phyloP scores from a whole-genome alignment of 1,284 basidiomycete genomes.

The Psilocybe mexicana region DNA sequence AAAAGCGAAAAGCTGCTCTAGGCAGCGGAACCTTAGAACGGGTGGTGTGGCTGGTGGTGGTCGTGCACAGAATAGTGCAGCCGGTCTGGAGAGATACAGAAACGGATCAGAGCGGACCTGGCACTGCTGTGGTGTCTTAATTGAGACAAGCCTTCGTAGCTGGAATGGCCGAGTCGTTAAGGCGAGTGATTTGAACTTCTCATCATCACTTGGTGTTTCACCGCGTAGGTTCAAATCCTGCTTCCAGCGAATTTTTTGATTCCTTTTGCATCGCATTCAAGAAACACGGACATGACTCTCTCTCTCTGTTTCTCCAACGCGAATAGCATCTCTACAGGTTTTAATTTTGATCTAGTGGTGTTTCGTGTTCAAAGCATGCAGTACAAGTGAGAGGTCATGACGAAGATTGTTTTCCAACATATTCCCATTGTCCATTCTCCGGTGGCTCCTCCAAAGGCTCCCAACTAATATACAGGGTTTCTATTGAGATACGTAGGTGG shows the following conservation, averaged over 20 bases:
- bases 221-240: slow-evolving; percentile 63
- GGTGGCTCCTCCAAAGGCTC: slow-evolving; percentile 84
- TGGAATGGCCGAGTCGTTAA: slow-evolving; percentile 85
- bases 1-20: slow-evolving; percentile 17
- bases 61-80: slow-evolving; percentile 1
- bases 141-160: slow-evolving; percentile 29
- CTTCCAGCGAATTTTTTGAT: slow-evolving; percentile 4
- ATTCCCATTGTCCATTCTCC: slow-evolving; percentile 85
- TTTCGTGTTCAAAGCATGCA: slow-evolving; percentile 2
- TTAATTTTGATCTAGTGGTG: background rate
- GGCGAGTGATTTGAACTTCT: slow-evolving; percentile 58
- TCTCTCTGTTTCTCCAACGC: no score
- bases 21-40: slow-evolving; percentile 18
- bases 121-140: background rate
- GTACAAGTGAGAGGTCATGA: slow-evolving; percentile 23
- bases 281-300: background rate
- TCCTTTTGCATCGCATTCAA: background rate
- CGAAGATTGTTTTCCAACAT: slow-evolving; percentile 51
- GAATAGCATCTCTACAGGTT: no score
- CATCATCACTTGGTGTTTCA: slow-evolving; percentile 71
- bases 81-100: background rate
- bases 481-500: slow-evolving; percentile 9
- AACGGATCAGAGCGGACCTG: background rate
- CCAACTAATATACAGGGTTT: slow-evolving; percentile 58
- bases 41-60: background rate